Percentiles rank a stretch among this genome's conserved stretches.
These are phyloP conservation scores for Globisporangium recalcitrans DNA, from an alignment of 352 stramenopile genomes.

Conservation along the genomic window DNA sequence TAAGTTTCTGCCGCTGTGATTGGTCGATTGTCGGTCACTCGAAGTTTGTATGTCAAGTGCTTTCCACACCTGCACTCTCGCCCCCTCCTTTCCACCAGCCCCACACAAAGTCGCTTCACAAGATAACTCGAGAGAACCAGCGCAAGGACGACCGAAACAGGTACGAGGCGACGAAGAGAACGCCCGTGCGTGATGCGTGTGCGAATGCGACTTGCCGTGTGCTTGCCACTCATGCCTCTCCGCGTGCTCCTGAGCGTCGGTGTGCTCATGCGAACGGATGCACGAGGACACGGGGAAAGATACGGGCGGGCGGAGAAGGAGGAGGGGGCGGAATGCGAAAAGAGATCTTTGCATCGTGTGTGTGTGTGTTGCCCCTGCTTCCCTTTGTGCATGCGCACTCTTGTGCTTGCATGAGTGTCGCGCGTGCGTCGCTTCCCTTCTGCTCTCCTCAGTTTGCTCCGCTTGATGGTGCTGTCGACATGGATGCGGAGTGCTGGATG, in stretches of 20 bases:
- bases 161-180: background rate
- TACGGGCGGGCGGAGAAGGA: background rate
- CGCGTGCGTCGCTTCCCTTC: background rate
- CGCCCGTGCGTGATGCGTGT: background rate
- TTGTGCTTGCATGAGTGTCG: background rate
- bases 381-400: background rate
- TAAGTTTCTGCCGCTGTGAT: constrained; percentile 7
- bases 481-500: background rate
- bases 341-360: background rate
- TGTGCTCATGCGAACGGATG: background rate
- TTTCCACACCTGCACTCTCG: background rate
- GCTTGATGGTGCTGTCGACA: background rate
- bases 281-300: background rate
- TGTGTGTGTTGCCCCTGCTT: background rate
- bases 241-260: background rate
- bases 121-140: constrained; percentile 13
- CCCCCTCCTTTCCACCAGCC: constrained; percentile 8
- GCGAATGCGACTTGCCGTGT: too few relatives aligned
- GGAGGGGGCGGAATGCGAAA: background rate
- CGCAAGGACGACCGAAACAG: constrained; percentile 13
- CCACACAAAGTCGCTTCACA: constrained; percentile 7
- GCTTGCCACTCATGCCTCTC: background rate
- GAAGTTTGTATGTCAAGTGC: constrained; percentile 8
- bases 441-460: background rate
- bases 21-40: constrained; percentile 2